Conservation (phyloP, 2,329 filamentous ascomycete species). For the Botrytis hyacinthi region DNA sequence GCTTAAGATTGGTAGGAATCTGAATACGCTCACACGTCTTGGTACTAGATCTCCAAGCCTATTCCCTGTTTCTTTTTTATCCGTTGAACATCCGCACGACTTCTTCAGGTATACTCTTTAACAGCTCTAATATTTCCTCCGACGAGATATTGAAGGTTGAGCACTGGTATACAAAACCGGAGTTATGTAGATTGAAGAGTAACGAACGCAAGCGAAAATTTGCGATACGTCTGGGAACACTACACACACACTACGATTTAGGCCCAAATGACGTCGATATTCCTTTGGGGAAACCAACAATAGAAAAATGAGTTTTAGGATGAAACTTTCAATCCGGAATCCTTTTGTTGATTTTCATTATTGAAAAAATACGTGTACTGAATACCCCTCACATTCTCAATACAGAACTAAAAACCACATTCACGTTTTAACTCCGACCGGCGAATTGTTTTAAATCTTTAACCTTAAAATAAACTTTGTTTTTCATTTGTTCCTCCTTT, state of each 20-base stretch:
- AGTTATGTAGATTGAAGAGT: neutral
- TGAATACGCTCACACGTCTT: neutral
- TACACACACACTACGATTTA: no score
- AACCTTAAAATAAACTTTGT: neutral
- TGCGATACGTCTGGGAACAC: neutral
- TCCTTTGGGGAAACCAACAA: no score
- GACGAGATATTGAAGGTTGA: neutral
- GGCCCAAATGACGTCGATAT: no score
- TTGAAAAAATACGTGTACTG: neutral
- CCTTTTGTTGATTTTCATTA: neutral
- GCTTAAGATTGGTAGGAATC: neutral
- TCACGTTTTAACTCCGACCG: neutral
- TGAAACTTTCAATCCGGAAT: neutral
- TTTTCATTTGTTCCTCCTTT: neutral
- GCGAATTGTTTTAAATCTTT: neutral
- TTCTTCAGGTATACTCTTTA: neutral
- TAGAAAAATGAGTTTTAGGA: neutral
- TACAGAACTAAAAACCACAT: neutral
- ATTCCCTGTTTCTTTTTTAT: neutral
- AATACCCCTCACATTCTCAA: neutral
- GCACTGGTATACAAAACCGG: neutral
- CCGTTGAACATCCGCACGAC: neutral
- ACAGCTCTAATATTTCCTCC: neutral
- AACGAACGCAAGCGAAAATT: neutral
- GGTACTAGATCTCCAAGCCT: neutral